Percentiles rank a stretch among this genome's conserved stretches.
phyloP scores from a whole-genome alignment of 306 rosid species.

The Boehmeria nivea region DNA sequence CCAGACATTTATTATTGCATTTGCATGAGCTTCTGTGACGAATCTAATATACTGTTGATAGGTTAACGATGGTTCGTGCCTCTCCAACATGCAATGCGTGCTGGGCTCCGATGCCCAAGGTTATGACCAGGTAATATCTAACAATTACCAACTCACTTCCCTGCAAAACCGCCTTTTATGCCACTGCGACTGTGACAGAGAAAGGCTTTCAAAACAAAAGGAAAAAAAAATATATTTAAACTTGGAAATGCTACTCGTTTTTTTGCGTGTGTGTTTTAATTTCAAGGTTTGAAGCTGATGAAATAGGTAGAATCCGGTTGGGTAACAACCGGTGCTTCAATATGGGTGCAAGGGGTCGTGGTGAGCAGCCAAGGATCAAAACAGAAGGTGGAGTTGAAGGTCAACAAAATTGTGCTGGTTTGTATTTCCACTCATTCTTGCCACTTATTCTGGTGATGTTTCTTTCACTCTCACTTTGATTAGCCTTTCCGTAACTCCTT shows the following conservation, averaged over 20 bases:
- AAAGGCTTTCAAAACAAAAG: too few species aligned
- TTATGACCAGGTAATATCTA: conserved; percentile 59
- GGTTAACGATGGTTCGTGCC: conserved; percentile 94
- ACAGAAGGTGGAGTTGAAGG: conserved; percentile 89
- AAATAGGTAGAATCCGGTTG: conserved; percentile 70
- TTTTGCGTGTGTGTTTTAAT: conserved; percentile 16
- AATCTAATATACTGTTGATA: conserved; percentile 15
- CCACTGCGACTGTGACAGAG: too few species aligned
- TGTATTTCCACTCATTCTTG: conserved; percentile 22
- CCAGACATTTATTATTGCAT: background rate
- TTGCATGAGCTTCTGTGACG: background rate
- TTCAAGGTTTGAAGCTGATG: conserved; percentile 36
- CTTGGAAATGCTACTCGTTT: too few species aligned
- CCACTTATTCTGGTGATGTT: too few species aligned
- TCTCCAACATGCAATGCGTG: conserved; percentile 94
- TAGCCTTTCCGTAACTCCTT: too few species aligned
- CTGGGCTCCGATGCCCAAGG: conserved; percentile 64
- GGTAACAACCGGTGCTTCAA: conserved; percentile 79
- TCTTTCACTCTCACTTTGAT: too few species aligned
- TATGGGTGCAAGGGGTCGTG: conserved; percentile 81
- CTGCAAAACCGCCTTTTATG: too few species aligned
- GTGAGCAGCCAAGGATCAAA: conserved; percentile 83
- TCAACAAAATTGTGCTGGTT: conserved; percentile 71
- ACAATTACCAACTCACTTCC: too few species aligned
- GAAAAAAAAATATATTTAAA: too few species aligned